A percentile compares a stretch with the other conserved stretches of the same genome.
Conservation (phyloP, 345 rosid genomes). For the Melaleuca quinquenervia region DNA sequence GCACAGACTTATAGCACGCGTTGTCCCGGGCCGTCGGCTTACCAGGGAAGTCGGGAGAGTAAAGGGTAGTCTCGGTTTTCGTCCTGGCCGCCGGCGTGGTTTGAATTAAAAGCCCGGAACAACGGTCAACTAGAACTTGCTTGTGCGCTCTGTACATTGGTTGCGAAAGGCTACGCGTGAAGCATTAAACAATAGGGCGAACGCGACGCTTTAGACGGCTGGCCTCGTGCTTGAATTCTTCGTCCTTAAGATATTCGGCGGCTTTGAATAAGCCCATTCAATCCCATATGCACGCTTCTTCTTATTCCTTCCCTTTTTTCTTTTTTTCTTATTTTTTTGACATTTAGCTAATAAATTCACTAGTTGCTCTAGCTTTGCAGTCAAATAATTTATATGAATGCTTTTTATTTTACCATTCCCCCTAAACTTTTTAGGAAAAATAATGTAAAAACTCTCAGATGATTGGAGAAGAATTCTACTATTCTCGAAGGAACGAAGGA, state of each 20-base stretch:
- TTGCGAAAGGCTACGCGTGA: not conserved
- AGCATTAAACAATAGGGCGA: not conserved
- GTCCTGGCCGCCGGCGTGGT: not conserved
- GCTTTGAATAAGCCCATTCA: not conserved
- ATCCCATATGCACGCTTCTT: not conserved
- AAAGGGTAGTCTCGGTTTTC: not conserved
- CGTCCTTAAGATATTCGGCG: not conserved
- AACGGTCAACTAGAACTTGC: not conserved
- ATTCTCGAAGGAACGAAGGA: not conserved
- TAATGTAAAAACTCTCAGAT: not conserved
- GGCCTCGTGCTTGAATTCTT: not conserved
- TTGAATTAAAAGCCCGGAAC: not conserved
- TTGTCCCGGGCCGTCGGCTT: not conserved
- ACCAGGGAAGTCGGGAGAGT: fast-evolving
- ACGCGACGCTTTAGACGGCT: not conserved
- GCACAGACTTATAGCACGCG: fast-evolving
- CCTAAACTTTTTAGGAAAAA: not conserved
- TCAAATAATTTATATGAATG: not conserved
- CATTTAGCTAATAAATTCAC: not conserved
- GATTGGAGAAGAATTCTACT: not conserved
- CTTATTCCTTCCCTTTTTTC: too few relatives aligned
- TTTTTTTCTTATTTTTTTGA: not conserved
- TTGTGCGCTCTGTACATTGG: not conserved
- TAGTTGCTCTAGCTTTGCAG: not conserved
- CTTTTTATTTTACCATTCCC: not conserved